phyloP scores from a whole-genome alignment of 805 yeast genomes.

The Barnettozyma vustinii region DNA sequence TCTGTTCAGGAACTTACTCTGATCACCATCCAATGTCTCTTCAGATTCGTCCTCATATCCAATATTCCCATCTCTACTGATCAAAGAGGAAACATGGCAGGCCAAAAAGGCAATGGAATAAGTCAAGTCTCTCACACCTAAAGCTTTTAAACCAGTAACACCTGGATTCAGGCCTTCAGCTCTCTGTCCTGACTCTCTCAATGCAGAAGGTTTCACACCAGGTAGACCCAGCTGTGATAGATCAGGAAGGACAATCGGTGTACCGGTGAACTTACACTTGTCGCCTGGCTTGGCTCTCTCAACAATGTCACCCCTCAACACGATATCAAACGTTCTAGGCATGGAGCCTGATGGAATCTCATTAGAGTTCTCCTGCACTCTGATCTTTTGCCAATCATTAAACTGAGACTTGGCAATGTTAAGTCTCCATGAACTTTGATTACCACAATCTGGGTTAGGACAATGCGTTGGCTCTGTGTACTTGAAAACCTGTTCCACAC shows the following conservation, averaged over 20 bases:
- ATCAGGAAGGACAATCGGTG: constrained; percentile 93
- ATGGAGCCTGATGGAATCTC: constrained; percentile 98
- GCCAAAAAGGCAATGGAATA: constrained; percentile 89
- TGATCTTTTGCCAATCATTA: constrained; percentile 93
- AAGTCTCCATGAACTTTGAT: constrained; percentile 80
- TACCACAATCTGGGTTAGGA: constrained; percentile 81
- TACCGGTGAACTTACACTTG: constrained; percentile 88
- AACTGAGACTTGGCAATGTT: constrained; percentile 81
- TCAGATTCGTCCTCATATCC: constrained; percentile 38
- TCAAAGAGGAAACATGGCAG: constrained; percentile 75
- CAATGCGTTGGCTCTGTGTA: constrained; percentile 94
- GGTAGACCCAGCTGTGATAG: constrained; percentile 91
- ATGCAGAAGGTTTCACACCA: constrained; percentile 83
- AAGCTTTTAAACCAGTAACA: constrained; percentile 78
- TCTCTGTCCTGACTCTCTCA: constrained; percentile 53
- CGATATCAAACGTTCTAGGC: constrained; percentile 95
- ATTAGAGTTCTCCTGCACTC: constrained; percentile 92
- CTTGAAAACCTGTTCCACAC: constrained; percentile 87
- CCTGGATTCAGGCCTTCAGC: constrained; percentile 74
- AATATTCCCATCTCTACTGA: constrained; percentile 30
- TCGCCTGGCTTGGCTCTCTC: constrained; percentile 98
- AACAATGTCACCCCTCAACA: constrained; percentile 88
- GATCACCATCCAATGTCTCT: constrained; percentile 49
- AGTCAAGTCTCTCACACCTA: constrained; percentile 89
- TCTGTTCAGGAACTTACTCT: constrained; percentile 72